Evolutionary conservation across 108 stramenopile genomes (phyloP), one percentile per base, ranked within the genome.

Genomic region (Cyclotella cryptica): DNA sequence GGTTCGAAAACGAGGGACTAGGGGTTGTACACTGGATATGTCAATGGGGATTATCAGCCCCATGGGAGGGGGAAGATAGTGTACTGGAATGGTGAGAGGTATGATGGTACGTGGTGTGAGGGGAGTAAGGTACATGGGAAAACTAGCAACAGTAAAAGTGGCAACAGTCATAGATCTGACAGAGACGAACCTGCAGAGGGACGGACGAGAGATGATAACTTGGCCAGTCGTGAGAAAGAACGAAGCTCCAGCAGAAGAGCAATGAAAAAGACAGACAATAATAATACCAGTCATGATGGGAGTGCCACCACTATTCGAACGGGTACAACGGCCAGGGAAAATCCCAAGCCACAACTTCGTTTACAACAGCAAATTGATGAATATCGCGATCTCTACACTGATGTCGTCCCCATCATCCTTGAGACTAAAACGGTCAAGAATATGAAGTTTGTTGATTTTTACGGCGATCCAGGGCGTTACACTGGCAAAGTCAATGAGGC

Each of bases 401-500:
- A 39, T 47, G 49, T 28, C 26, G 14, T 66, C 26, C 44, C 65
- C 5, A 19, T 47, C 21, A 18, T 44, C 0, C 27, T 24, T 9
- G 45, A 73, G 22, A 41, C 73, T 7, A 65, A 71, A 41, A 69
- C 65, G 15, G 81, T 75, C 62, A 82, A 82, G 30, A 69, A 58
- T 52, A 75, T 82, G 81, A 45, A 55, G 59, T 82, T 82, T 45
- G 53, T 75, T 24, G 81, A 82, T 72, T 64, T 70, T 57, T 65
- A 51, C 29, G 81, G 81, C 14, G 81, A 82, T 49, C 28, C 55
- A 19, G 81, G 81, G 7, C 27, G 74, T 40, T 82, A 75, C 51
- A 66, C 81, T 10, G 81, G 81, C 43, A 74, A 82, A n/a, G 81
- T 82, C 21, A 82, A 82, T 40, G 81, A 71, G 22, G 44, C 52